Base-by-base conservation (phyloP, 2,329 filamentous ascomycete species). In the Hymenoscyphus salicellus region DNA sequence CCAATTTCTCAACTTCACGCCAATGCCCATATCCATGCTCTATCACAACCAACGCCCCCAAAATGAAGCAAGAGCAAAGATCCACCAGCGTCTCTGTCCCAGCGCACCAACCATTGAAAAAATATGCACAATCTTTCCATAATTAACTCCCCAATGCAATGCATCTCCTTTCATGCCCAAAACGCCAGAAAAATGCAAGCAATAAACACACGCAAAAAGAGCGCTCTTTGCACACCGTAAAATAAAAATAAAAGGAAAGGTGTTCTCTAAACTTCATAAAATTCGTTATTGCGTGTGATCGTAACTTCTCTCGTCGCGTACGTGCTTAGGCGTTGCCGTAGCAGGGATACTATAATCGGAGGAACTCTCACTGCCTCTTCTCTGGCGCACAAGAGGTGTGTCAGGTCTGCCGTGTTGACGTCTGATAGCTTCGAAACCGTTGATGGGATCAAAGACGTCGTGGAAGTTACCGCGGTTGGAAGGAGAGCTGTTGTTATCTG, bases 321-420 rank as follows among this genome's bases (percentile, higher is more conserved):
- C 17, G 38, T 60, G 38, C 41, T 7, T n/a, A 17, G 58, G 58
- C 6, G 58, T 49, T 8, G 58, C 58, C 26, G 28, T 14, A 14
- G 58, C 38, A 11, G 58, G 58, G 33, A 60, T 60, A 16, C 36
- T 46, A 41, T 30, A 43, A 23, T 60, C 58, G 8, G 36, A 28
- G 17, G 58, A 60, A 32, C 36, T 46, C n/a, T 26, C 23, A 60
- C 58, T 60, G n/a, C 26, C 20, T 10, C 41, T 16, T 46, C 58
- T 49, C n/a, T 8, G 20, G 20, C 46, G 20, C 20, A 14, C 2
- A 26, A 14, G 46, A 1, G 46, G 46, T 10, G 46, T 26, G 11
- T 26, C 46, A 23, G 46, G 46, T 52, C 46, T 11, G 4, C 7
- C 46, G 23, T 52, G 46, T 26, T 52, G 11, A 3, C 46, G 46